Base-by-base conservation (phyloP, 2,329 filamentous ascomycete species). In the Colletotrichum destructivum region DNA sequence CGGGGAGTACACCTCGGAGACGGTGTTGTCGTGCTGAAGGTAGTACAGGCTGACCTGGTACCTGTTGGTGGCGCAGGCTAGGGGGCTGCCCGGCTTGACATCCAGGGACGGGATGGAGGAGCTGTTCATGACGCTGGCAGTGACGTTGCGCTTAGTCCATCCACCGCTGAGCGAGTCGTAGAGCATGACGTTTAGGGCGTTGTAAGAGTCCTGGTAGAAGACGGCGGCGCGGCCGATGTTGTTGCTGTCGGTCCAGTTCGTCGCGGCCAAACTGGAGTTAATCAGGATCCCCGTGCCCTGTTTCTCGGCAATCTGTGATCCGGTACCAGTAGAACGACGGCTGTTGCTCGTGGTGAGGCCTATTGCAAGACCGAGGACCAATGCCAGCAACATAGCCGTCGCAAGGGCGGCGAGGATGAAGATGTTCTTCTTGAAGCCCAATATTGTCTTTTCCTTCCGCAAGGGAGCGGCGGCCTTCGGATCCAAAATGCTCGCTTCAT, bases 111-210 rank as follows among this genome's bases (percentile, higher is more conserved):
- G 59, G 40, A 62, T 62, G n/a, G 44, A 49, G 5, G 59, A 49
- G 44, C 15, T 23, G 59, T 62, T 62, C 59, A 62, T 62, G 42
- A 62, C 23, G 23, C 59, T 62, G 40, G 59, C 42, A 15, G 59
- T 62, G 5, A 62, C 12, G 59, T 62, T 62, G 15, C 44, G 59
- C 23, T 46, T 31, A 18, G 16, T 21, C 59, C 59, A 62, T 7
- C 21, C 16, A 1, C 59, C 59, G 23, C 59, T 62, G 6, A 62
- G 7, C 2, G 59, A 46, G 44, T 62, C 59, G 59, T 47, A 62
- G 21, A 62, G 59, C 59, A 62, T 49, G 44, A 62, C 59, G 3
- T 46, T 31, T 8, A 62, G 11, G 42, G 23, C 59, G 44, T 62
- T 62, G 23, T 13, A 49, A 3, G n/a, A n/a, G 6, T 62, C 59